Evolutionary conservation across 257 asterid genomes (phyloP).

Genomic region (Primulina tabacum): DNA sequence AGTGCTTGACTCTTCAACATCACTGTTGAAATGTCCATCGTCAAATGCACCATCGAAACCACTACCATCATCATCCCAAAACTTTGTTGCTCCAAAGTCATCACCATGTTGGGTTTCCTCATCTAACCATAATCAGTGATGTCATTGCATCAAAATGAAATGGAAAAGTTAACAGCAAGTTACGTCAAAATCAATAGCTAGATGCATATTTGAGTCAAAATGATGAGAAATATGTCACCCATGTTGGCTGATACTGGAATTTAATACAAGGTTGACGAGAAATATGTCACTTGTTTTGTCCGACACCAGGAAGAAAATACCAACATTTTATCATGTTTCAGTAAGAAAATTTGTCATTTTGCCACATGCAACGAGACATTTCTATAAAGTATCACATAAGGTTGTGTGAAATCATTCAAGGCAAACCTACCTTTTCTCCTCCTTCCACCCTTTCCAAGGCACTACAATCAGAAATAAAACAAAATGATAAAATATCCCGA

Average conservation of each 20-base stretch:
- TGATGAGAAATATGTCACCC: not conserved
- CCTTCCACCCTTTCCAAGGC: constrained; percentile 74
- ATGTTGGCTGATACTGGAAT: not conserved
- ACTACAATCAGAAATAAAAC: constrained; percentile 47
- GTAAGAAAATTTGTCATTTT: not conserved
- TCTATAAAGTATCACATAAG: not conserved
- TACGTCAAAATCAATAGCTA: constrained; percentile 7
- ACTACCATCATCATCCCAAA: constrained; percentile 71
- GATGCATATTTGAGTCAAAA: not conserved
- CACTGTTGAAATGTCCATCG: constrained; percentile 55
- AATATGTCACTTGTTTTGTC: no score
- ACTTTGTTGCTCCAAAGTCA: constrained; percentile 48
- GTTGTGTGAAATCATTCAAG: constrained; percentile 5
- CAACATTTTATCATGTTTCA: not conserved
- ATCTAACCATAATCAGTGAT: constrained; percentile 39
- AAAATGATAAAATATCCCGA: constrained; percentile 15
- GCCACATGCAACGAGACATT: constrained; percentile 7
- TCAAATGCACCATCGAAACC: constrained; percentile 55
- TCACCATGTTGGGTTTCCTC: constrained; percentile 49
- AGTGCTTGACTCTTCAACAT: constrained; percentile 51
- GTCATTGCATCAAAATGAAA: constrained; percentile 14
- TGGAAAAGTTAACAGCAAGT: not conserved
- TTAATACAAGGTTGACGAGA: no score
- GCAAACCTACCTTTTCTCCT: constrained; percentile 50
- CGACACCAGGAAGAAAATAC: not conserved